Evolutionary conservation across 164 flowering plant species (phyloP), one percentile per base, ranked within the genome.

Genomic region (Vitis rotundifolia): DNA sequence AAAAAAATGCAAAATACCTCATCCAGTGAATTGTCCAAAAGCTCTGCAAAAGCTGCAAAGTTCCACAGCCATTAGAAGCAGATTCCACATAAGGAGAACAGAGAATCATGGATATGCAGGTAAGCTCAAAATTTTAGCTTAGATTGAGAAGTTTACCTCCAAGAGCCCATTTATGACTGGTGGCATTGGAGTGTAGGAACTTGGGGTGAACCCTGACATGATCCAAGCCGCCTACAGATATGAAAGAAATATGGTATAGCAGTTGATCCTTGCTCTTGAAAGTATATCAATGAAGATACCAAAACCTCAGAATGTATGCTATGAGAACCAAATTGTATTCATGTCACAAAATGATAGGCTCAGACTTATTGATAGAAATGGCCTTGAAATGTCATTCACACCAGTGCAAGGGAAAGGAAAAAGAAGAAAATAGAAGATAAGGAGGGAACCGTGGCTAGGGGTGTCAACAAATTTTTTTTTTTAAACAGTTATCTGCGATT

Each of bases 91-190:
- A 16, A n/a, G 26, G 63, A 26, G 15, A 51, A 31, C 5, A 53
- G n/a, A 37, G 7, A 37, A 31, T 18, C 9, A 9, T 57, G 10
- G 10, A 57, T 15, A 57, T 18, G 18, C 19, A 60, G 44, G 53
- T 14, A 11, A 3, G 11, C 6, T 53, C 53, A 53, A 51, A 66
- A 4, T 66, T 37, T 6, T 19, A 16, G 47, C 49, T 29, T 59
- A 49, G 26, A 13, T 16, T 18, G 18, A 44, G 28, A 49, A 15
- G 3, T 3, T 75, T 76, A 93, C 99, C 99, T 87, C 99, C 99
- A 81, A 96, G 97, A 67, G 92, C 98, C 99, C 99, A 96, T 64
- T 96, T 96, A 70, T 96, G 99, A 73, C 99, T 96, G 11, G 98
- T 96, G 63, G 99, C 99, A 84, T 96, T 96, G 26, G 99, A 96